Percentiles rank a stretch among this genome's conserved stretches.
These are phyloP conservation scores for Geosmithia flava DNA, from an alignment of 2,329 filamentous ascomycete species.

Conservation along the genomic window DNA sequence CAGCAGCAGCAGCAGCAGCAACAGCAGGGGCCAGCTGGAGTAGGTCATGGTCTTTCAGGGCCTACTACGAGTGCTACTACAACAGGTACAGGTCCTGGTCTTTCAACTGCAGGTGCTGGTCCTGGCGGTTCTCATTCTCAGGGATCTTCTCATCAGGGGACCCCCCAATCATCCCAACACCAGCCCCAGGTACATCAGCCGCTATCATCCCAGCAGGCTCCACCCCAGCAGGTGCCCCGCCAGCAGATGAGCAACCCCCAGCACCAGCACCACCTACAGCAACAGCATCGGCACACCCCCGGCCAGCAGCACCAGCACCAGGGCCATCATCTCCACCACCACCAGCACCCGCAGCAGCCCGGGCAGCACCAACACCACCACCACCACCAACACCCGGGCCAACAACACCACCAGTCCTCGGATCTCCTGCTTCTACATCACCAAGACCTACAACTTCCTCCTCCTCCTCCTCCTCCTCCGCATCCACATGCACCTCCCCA, in stretches of 20 bases:
- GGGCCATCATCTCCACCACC: neutral
- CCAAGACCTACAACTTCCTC: neutral
- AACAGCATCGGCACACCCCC: neutral
- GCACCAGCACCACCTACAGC: neutral
- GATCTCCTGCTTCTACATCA: neutral
- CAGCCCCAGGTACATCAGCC: too few species aligned
- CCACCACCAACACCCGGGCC: neutral
- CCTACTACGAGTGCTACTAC: too few species aligned
- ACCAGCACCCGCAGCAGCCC: neutral
- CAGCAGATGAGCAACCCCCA: neutral
- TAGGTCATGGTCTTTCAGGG: neutral
- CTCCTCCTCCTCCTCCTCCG: too few species aligned
- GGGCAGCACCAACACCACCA: neutral
- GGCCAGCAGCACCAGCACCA: neutral
- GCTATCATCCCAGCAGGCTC: too few species aligned
- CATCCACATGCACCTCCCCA: neutral
- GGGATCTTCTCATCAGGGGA: neutral
- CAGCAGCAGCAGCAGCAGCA: too few species aligned
- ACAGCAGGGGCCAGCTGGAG: too few species aligned
- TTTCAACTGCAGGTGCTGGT: neutral
- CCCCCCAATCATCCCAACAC: neutral
- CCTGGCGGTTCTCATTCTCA: too few species aligned
- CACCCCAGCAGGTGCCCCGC: neutral
- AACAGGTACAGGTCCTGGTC: too few species aligned
- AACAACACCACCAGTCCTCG: neutral